Conservation (phyloP, 331 rosid genomes). For the Erythrophleum ivorense region DNA sequence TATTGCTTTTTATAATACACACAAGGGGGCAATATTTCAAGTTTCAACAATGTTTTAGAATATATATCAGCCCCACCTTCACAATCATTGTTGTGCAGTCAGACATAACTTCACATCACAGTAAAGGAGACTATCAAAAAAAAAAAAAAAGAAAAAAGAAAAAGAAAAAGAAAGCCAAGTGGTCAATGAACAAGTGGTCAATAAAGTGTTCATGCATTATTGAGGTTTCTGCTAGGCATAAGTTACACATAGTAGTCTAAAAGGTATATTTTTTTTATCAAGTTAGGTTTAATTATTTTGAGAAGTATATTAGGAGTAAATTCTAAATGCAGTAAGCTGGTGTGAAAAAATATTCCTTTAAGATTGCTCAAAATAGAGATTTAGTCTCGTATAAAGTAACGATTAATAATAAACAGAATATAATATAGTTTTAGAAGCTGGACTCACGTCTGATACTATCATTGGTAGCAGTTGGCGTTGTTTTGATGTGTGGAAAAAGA, state of each 20-base stretch:
- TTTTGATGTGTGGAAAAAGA: constrained; percentile 58
- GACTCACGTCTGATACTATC: constrained; percentile 33
- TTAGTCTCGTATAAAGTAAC: background rate
- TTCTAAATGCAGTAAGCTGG: background rate
- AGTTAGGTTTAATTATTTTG: too few species aligned
- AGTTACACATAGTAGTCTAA: background rate
- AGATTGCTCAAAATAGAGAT: background rate
- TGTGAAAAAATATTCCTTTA: background rate
- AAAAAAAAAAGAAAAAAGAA: background rate
- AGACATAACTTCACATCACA: constrained; percentile 46
- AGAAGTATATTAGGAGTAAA: background rate
- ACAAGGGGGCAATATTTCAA: constrained; percentile 26
- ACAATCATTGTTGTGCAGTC: constrained; percentile 21
- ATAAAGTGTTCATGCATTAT: constrained; percentile 17
- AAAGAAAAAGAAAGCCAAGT: background rate
- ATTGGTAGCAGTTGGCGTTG: constrained; percentile 61
- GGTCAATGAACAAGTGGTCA: too few species aligned
- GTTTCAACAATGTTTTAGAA: background rate
- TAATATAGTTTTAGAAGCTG: background rate
- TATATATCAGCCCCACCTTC: constrained; percentile 34
- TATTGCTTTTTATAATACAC: constrained; percentile 35
- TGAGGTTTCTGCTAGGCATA: constrained; percentile 37
- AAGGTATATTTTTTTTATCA: background rate
- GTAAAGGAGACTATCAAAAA: background rate
- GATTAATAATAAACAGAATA: background rate